Evolutionary conservation across 2,329 filamentous ascomycete genomes (phyloP), one percentile per base, ranked within the genome.

Genomic region (Corinectria fuckeliana): DNA sequence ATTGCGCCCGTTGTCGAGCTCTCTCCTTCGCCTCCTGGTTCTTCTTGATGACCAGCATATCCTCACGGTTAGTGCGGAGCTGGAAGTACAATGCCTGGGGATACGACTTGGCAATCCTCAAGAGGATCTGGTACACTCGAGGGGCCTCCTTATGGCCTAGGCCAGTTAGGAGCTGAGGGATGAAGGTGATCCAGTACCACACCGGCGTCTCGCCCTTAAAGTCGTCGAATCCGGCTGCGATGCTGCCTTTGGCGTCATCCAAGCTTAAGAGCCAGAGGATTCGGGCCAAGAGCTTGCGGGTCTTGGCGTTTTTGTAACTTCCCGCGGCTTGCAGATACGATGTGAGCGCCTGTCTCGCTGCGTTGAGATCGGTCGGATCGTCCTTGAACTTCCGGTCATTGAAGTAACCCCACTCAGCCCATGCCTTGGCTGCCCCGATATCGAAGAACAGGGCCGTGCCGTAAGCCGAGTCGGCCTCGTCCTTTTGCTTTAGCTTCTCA

Each of bases 111-210:
- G 95, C 95, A 72, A 99, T 92, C 81, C 95, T 96, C 21, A 92
- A 85, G 16, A 99, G 84, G 49, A 99, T 92, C 50, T 87, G 86
- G 73, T 95, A 91, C 42, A 94, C 91, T 47, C 96, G 90, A 4
- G 88, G 88, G 11, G 93, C 94, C 76, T 99, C 96, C 69, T 94
- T 93, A 72, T 97, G 90, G 2, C 91, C 92, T 50, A 99, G 83
- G 51, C 94, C 95, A 41, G 92, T 94, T 28, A 99, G 86, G 39
- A 99, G 84, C 76, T 99, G 95, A 16, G 95, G 95, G 64, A 99
- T 98, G 75, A 96, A 99, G 0, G 94, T 98, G 68, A 98, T 97
- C 95, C 95, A 99, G 78, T 98, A 99, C 95, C 95, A 99, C 11
- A 96, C 92, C 0, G 93, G 93, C 2, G 93, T 96, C 69, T 99